Conservation (phyloP, 805 yeast species). For the Ogataea nakhonphanomensis region DNA sequence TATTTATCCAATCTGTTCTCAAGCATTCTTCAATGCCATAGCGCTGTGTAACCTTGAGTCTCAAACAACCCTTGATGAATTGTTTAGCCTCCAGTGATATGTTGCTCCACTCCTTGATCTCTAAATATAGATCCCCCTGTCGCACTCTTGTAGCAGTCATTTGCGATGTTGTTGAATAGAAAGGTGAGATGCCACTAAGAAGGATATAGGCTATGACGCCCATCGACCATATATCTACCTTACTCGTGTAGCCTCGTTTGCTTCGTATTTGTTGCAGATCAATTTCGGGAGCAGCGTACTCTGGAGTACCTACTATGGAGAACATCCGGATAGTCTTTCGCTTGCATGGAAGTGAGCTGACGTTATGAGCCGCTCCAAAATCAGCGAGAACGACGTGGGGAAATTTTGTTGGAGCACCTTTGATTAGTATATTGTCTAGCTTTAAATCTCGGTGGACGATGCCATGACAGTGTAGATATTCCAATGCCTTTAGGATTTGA, state of each 20-base stretch:
- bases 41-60: conserved; percentile 37
- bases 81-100: conserved; percentile 42
- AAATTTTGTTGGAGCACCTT: conserved; percentile 50
- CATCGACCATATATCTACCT: conserved; percentile 69
- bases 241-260: conserved; percentile 44
- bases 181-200: conserved; percentile 63
- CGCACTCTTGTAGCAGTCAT: conserved; percentile 40
- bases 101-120: conserved; percentile 39
- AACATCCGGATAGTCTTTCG: conserved; percentile 18
- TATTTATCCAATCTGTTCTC: conserved; percentile 46
- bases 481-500: conserved; percentile 55
- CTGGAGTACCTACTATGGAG: conserved; percentile 48
- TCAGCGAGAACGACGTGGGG: conserved; percentile 60
- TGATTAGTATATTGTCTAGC: conserved; percentile 61
- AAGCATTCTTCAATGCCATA: conserved; percentile 38
- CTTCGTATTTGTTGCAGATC: conserved; percentile 33
- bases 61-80: conserved; percentile 41
- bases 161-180: conserved; percentile 43
- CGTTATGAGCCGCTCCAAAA: conserved; percentile 49
- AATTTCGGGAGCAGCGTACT: conserved; percentile 71
- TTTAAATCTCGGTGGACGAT: conserved; percentile 68
- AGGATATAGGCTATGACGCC: conserved; percentile 60
- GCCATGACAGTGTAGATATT: conserved; percentile 49
- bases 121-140: conserved; percentile 39
- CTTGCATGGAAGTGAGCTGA: conserved; percentile 4